Conservation (phyloP, 257 asterid genomes). For the Gynochthodes officinalis region DNA sequence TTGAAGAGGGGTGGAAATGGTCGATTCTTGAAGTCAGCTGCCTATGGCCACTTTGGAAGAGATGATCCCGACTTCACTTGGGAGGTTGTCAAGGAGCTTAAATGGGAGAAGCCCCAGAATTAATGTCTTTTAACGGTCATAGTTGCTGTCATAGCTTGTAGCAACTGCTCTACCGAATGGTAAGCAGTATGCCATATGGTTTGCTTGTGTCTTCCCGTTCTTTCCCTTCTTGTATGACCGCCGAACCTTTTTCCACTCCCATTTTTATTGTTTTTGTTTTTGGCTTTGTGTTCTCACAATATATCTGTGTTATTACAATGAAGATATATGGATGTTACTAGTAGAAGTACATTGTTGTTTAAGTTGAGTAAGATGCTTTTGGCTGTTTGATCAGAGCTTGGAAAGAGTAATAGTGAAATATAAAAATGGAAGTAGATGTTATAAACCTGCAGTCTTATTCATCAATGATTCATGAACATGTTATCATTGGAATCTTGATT, state of each 20-base stretch:
- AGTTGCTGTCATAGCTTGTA: background rate
- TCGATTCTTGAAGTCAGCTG: conserved; percentile 61
- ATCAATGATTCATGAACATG: too few species aligned
- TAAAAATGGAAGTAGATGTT: too few species aligned
- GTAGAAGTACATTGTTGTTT: background rate
- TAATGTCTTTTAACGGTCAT: background rate
- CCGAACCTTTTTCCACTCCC: background rate
- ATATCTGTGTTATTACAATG: background rate
- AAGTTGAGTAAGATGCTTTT: background rate
- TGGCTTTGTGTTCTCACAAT: background rate
- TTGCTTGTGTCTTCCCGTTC: conserved; percentile 4
- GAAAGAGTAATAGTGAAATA: too few species aligned
- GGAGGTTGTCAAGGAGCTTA: conserved; percentile 60
- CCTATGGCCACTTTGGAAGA: conserved; percentile 60
- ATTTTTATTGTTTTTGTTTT: background rate
- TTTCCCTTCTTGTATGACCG: background rate
- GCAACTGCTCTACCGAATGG: conserved; percentile 8
- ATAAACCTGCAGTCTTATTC: too few species aligned
- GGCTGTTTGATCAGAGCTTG: background rate
- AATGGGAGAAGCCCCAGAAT: conserved; percentile 47
- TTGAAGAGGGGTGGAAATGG: conserved; percentile 52
- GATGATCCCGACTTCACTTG: conserved; percentile 57
- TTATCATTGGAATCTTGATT: too few species aligned
- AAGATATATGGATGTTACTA: conserved; percentile 10
- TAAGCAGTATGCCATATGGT: conserved; percentile 10